phyloP scores from a whole-genome alignment of 2,329 filamentous ascomycete species.

The Neofusicoccum sp. region DNA sequence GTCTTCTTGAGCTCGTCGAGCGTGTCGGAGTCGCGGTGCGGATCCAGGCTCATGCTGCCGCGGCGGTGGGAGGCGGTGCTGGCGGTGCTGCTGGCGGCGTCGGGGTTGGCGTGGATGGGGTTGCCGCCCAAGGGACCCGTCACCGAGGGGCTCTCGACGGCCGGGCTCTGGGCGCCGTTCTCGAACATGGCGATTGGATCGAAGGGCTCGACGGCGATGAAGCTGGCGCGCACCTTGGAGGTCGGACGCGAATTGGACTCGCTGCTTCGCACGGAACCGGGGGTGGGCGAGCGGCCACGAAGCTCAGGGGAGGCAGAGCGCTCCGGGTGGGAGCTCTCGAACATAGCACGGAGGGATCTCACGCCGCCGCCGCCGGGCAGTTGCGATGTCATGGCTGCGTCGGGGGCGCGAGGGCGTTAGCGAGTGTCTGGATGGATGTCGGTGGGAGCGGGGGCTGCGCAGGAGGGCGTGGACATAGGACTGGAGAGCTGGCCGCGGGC shows the following conservation, averaged over 20 bases:
- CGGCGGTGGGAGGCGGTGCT: constrained; percentile 31
- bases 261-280: constrained; percentile 25
- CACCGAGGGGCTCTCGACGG: constrained; percentile 6
- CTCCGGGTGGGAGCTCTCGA: constrained; percentile 42
- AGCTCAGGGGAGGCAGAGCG: constrained; percentile 35
- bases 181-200: constrained; percentile 21
- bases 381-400: constrained; percentile 47
- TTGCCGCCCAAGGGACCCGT: constrained; percentile 11
- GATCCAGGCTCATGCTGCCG: constrained; percentile 44
- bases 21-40: constrained; percentile 33
- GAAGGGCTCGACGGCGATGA: constrained; percentile 44
- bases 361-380: constrained; percentile 43
- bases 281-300: constrained; percentile 45
- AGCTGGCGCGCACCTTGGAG: constrained; percentile 49
- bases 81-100: not conserved
- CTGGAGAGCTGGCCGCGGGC: not conserved
- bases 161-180: constrained; percentile 27
- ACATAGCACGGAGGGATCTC: constrained; percentile 50
- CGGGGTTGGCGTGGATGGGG: not conserved
- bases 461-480: constrained; percentile 5
- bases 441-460: not conserved
- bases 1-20: constrained; percentile 40
- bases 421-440: not conserved
- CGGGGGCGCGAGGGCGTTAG: not conserved
- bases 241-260: constrained; percentile 35